Conservation (phyloP, 106 monocot species). For the Platanthera zijinensis region DNA sequence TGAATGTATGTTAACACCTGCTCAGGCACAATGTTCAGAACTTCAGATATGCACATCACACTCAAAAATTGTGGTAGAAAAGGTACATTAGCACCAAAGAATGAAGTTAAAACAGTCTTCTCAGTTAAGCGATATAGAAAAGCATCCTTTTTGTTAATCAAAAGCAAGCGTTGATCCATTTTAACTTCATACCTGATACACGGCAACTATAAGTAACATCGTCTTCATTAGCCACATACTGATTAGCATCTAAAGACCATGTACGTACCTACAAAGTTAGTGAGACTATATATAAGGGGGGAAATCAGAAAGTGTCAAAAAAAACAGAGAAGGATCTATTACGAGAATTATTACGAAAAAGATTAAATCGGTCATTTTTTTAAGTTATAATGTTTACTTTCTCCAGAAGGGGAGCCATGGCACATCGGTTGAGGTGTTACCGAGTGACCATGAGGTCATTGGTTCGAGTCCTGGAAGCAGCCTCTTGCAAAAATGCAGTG, state of each 20-base stretch:
- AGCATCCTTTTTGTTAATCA: not conserved
- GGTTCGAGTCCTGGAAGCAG: too few species aligned
- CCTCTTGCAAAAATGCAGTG: too few species aligned
- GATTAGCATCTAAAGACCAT: conserved; percentile 86
- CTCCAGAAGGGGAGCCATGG: too few species aligned
- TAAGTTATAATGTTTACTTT: too few species aligned
- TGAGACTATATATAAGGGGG: not conserved
- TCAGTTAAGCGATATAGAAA: not conserved
- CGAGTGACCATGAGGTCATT: too few species aligned
- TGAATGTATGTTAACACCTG: not conserved
- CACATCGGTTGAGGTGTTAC: too few species aligned
- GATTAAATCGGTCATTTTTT: not conserved
- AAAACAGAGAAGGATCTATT: not conserved
- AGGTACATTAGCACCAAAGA: not conserved
- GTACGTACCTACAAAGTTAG: conserved; percentile 40
- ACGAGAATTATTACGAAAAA: not conserved
- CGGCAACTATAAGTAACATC: conserved; percentile 92
- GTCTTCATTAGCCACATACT: conserved; percentile 91
- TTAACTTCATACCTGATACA: conserved; percentile 59
- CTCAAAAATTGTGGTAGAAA: not conserved
- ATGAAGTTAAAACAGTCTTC: not conserved
- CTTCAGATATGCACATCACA: not conserved
- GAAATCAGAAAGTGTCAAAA: not conserved
- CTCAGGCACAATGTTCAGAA: too few species aligned
- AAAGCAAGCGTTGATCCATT: not conserved